Evolutionary conservation across 2,329 filamentous ascomycete genomes (phyloP).

Genomic region (Lachnellula hyalina): DNA sequence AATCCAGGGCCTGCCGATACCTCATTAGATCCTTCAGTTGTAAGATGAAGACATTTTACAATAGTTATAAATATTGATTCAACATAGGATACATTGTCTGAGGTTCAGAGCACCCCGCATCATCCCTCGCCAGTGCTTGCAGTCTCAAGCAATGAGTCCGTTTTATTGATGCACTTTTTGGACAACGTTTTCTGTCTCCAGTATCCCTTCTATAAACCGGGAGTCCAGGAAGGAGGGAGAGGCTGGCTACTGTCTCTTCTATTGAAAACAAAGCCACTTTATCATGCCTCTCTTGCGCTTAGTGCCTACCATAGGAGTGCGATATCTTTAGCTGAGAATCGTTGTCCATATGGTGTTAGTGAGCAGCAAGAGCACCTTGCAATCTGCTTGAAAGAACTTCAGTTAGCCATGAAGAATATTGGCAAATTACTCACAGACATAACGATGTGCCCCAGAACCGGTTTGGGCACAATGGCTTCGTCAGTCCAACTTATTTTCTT

Average conservation of each 20-base stretch:
- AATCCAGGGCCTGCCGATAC: not conserved
- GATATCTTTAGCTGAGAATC: conserved; percentile 27
- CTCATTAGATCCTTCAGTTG: not conserved
- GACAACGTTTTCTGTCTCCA: conserved; percentile 59
- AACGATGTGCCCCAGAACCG: conserved; percentile 14
- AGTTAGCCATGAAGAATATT: conserved; percentile 33
- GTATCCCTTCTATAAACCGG: conserved; percentile 58
- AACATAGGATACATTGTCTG: not conserved
- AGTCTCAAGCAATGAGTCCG: conserved; percentile 13
- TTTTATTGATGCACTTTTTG: conserved; percentile 52
- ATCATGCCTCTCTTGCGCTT: conserved; percentile 51
- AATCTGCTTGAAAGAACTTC: conserved; percentile 38
- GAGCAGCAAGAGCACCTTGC: conserved; percentile 27
- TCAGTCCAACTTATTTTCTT: conserved; percentile 51
- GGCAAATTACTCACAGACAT: conserved; percentile 11
- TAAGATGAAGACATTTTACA: not conserved
- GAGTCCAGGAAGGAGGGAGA: conserved; percentile 48
- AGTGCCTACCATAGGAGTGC: conserved; percentile 42
- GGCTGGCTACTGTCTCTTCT: conserved; percentile 56
- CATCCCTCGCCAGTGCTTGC: not conserved
- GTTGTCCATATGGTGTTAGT: conserved; percentile 5
- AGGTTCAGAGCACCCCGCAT: conserved; percentile 3
- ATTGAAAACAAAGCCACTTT: conserved; percentile 51
- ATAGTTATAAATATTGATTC: not conserved
- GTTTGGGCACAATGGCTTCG: conserved; percentile 40